Base-by-base conservation (phyloP, 169 alveolate genomes). In the Plasmodium knowlesi region DNA sequence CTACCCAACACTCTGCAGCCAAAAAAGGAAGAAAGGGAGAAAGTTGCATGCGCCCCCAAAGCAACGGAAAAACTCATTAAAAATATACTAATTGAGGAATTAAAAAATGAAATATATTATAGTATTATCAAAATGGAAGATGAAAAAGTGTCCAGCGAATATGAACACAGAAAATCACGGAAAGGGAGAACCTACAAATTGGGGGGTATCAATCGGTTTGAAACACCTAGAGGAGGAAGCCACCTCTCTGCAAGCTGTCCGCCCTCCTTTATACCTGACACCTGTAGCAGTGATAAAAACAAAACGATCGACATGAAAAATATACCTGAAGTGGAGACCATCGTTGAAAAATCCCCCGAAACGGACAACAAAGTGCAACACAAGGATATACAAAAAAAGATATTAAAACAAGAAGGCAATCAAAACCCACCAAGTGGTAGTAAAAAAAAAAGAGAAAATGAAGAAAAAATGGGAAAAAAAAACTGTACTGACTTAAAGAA, bases 101-200 rank as follows among this genome's bases (percentile, higher is more conserved):
- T 83, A 67, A 83, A 41, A 83, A 83, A 83, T 83, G 83, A 83
- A 30, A 4, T 70, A n/a, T 83, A 39, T 37, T 19, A 43, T 30
- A 83, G 32, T 10, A 39, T 71, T 25, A 5, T 22, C 83, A 28
- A 70, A 19, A 22, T 25, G 70, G 57, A 83, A 6, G 80, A 82
- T 37, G 41, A 6, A 46, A 12, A 61, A n/a, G 4, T 22, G 22
- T 67, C 39, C 14, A 3, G n/a, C 4, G 32, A 67, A 67, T 67
- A 22, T 67, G 12, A 19, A 67, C 37, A 4, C 6, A 28, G 76
- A 67, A 5, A 67, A 67, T 67, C 37, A 25, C 37, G 5, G 0
- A 67, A 67, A 22, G 37, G 39, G 37, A 28, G 5, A 67, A 67
- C 14, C 76, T 67, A 67, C 76, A 67, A 19, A 67, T 28, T 67